Percentiles rank a stretch among this genome's conserved stretches.
Conservation (phyloP, 352 stramenopile genomes). For the Globisporangium cystogenes region DNA sequence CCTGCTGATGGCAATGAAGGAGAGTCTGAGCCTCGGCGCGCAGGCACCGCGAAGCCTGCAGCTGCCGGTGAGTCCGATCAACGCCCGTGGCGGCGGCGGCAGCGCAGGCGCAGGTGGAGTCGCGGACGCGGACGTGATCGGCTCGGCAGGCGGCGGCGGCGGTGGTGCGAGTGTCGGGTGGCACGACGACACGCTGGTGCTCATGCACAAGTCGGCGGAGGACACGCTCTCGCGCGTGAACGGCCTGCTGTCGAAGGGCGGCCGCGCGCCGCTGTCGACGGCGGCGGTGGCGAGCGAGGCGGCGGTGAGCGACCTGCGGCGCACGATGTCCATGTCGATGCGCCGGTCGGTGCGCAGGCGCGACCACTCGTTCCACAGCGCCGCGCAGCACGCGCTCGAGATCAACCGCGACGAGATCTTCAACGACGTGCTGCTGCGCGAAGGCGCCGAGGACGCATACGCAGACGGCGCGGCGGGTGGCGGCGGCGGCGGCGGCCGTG, state of each 20-base stretch:
- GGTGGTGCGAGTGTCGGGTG: constrained; percentile 15
- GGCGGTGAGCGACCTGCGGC: constrained; percentile 12
- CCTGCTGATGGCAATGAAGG: constrained; percentile 6
- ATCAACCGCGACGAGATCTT: constrained; percentile 72
- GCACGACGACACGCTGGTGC: constrained; percentile 46
- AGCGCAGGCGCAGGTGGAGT: background rate
- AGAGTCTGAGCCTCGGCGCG: constrained; percentile 8
- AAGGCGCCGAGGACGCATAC: background rate
- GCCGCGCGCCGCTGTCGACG: constrained; percentile 16
- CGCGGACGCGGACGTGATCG: no score
- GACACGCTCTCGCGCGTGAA: constrained; percentile 63
- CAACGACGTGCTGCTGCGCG: constrained; percentile 13
- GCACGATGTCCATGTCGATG: constrained; percentile 59
- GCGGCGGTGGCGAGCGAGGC: background rate
- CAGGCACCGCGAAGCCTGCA: constrained; percentile 3
- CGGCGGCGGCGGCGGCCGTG: background rate
- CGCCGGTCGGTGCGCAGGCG: constrained; percentile 41
- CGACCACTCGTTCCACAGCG: constrained; percentile 45
- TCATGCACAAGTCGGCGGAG: constrained; percentile 55
- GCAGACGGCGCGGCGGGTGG: background rate
- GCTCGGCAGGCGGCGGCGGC: no score
- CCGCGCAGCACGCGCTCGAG: constrained; percentile 26
- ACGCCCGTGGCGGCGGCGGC: background rate
- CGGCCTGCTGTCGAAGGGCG: constrained; percentile 39
- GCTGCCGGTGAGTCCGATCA: constrained; percentile 47